Conservation (phyloP, 148 eudicot genomes). For the Rhododendron simsii region DNA sequence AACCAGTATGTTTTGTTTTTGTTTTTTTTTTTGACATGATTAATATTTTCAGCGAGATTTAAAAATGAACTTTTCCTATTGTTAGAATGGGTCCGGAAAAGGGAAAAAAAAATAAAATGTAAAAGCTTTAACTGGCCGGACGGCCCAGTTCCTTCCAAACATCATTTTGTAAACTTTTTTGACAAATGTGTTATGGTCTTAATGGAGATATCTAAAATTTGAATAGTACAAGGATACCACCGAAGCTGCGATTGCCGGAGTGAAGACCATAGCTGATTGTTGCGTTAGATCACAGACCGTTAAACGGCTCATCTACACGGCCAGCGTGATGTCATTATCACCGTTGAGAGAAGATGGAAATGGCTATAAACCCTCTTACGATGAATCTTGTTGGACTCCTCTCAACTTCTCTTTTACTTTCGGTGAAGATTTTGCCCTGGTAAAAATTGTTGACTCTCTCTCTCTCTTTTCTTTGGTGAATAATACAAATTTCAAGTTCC, state of each 20-base stretch:
- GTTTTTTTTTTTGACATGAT: no score
- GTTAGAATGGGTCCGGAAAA: no score
- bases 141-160: no score
- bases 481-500: no score
- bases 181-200: background rate
- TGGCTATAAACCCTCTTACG: slow-evolving; percentile 33
- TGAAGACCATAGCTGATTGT: slow-evolving; percentile 29
- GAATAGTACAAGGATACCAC: slow-evolving; percentile 28
- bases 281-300: slow-evolving; percentile 53
- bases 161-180: background rate
- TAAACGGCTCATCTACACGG: slow-evolving; percentile 47
- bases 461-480: background rate
- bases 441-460: background rate
- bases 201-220: background rate
- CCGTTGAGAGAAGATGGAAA: slow-evolving; percentile 43
- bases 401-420: slow-evolving; percentile 25
- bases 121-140: no score
- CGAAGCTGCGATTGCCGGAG: slow-evolving; percentile 41
- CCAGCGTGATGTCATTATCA: slow-evolving; percentile 45
- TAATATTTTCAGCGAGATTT: no score
- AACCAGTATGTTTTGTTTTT: no score
- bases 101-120: no score
- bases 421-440: background rate
- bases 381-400: slow-evolving; percentile 68
- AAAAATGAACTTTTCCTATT: no score